phyloP scores from a whole-genome alignment of 768 basidiomycete species.

The Rhodotorula toruloides region DNA sequence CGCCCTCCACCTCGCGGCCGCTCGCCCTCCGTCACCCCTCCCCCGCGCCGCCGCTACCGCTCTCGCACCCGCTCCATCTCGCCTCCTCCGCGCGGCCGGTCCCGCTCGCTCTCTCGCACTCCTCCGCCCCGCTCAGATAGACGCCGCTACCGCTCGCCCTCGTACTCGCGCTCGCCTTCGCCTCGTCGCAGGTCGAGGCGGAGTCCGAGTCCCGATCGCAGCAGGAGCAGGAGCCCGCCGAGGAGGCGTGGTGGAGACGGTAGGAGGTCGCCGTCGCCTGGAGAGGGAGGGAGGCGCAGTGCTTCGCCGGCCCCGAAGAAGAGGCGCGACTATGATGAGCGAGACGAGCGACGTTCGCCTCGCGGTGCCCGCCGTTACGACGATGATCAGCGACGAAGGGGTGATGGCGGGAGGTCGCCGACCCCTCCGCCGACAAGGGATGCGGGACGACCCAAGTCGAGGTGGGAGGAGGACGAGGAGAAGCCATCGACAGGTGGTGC shows the following conservation, averaged over 20 bases:
- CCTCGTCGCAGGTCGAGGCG: not conserved
- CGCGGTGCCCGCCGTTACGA: too few relatives aligned
- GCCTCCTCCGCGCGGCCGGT: slow-evolving; percentile 19
- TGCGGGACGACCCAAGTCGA: too few relatives aligned
- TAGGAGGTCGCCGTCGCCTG: not conserved
- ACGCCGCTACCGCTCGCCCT: slow-evolving; percentile 2
- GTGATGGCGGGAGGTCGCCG: too few relatives aligned
- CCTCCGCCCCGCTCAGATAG: slow-evolving; percentile 2
- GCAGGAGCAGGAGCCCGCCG: not conserved
- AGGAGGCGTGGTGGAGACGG: too few relatives aligned
- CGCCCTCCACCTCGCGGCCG: not conserved
- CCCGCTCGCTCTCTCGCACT: slow-evolving; percentile 4
- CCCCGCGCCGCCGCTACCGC: not conserved
- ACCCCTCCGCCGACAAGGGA: too few relatives aligned
- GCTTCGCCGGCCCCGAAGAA: not conserved
- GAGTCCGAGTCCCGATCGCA: too few relatives aligned
- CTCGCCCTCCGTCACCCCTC: not conserved
- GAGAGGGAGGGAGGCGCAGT: not conserved
- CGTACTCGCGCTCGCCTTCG: not conserved
- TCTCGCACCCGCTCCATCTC: not conserved
- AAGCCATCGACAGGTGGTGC: too few relatives aligned
- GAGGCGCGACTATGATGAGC: too few relatives aligned
- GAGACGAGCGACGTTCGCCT: too few relatives aligned
- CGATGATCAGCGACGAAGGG: not conserved
- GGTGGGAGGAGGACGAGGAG: too few relatives aligned